phyloP scores from a whole-genome alignment of 2,329 filamentous ascomycete genomes.

The Arthroderma uncinatum region DNA sequence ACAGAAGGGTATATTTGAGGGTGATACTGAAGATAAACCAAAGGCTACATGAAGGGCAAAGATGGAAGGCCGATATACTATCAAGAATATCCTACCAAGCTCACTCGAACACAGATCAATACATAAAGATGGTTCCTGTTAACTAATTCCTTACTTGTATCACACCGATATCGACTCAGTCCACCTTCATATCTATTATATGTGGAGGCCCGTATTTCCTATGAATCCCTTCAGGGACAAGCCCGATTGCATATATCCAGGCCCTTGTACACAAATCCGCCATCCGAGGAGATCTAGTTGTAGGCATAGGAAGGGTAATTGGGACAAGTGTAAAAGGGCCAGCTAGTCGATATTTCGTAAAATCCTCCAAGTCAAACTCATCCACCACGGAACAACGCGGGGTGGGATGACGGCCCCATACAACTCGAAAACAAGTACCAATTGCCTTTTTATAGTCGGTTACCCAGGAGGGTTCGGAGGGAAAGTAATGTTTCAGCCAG shows the following conservation, averaged over 20 bases:
- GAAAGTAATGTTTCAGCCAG: neutral
- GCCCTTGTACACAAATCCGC: neutral
- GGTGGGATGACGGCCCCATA: neutral
- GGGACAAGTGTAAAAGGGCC: neutral
- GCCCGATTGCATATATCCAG: neutral
- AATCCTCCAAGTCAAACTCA: too few species aligned
- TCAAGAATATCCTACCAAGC: too few species aligned
- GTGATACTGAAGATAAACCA: too few species aligned
- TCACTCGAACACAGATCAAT: too few species aligned
- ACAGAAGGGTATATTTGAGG: too few species aligned
- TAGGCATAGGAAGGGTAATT: neutral
- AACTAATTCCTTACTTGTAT: neutral
- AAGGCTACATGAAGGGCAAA: too few species aligned
- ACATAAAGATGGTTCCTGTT: neutral
- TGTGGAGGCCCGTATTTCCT: neutral
- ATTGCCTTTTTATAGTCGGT: neutral
- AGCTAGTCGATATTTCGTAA: neutral
- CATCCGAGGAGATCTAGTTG: neutral
- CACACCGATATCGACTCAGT: neutral
- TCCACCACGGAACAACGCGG: too few species aligned
- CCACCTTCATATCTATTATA: neutral
- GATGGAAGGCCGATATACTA: too few species aligned
- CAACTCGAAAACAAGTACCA: neutral
- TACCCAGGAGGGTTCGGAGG: neutral
- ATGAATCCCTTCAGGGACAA: neutral